Percentiles rank a stretch among this genome's conserved stretches.
phyloP scores from a whole-genome alignment of 129 eudicot genomes.

The Apium graveolens region DNA sequence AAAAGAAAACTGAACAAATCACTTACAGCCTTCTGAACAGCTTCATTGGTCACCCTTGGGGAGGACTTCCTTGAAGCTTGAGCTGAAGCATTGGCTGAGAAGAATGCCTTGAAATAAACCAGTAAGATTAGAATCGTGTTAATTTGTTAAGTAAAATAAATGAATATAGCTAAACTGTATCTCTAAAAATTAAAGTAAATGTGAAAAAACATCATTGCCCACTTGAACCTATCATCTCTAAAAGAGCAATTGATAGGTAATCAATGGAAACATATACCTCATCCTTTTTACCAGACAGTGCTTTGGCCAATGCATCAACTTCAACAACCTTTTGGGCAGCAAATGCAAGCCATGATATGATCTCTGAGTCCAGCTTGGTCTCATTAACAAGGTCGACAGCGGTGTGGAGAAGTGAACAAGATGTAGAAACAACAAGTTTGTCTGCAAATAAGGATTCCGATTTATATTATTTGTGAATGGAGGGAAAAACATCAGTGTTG shows the following conservation, averaged over 20 bases:
- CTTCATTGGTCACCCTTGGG: constrained; percentile 84
- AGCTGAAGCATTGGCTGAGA: constrained; percentile 90
- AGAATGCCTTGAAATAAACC: constrained; percentile 52
- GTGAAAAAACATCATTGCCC: neutral
- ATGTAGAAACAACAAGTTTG: constrained; percentile 93
- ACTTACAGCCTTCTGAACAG: constrained; percentile 63
- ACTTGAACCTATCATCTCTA: neutral
- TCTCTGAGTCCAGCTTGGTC: constrained; percentile 76
- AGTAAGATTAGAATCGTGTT: neutral
- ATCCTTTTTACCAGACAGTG: constrained; percentile 68
- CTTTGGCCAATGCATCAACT: constrained; percentile 95
- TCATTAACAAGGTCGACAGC: constrained; percentile 94
- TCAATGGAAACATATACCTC: constrained; percentile 37
- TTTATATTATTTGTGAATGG: constrained; percentile 2
- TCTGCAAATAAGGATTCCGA: constrained; percentile 32
- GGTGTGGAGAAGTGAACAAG: constrained; percentile 89
- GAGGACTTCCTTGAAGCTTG: constrained; percentile 93
- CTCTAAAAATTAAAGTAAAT: neutral
- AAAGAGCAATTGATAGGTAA: neutral
- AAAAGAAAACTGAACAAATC: neutral
- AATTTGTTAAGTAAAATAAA: neutral
- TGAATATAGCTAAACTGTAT: neutral
- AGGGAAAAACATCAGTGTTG: constrained; percentile 1
- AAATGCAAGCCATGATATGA: constrained; percentile 93
- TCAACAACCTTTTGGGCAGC: constrained; percentile 95